Percentiles rank a stretch among this genome's conserved stretches.
Conservation (phyloP, 2,329 filamentous ascomycete genomes). For the Aspergillus alliaceus region DNA sequence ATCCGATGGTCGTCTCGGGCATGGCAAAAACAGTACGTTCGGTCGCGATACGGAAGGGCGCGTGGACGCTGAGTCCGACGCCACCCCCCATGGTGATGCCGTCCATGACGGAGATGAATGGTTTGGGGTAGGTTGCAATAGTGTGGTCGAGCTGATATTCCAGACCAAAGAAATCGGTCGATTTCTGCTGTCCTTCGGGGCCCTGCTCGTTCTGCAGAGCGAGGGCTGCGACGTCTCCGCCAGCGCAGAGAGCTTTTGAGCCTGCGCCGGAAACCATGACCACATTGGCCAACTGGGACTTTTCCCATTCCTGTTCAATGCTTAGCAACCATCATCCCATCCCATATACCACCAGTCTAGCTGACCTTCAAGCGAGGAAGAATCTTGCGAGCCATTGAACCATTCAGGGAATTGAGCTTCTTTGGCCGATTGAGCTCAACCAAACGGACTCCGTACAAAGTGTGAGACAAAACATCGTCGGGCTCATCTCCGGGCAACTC, state of each 20-base stretch:
- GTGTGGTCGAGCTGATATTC: slow-evolving; percentile 97
- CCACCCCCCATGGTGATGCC: slow-evolving; percentile 98
- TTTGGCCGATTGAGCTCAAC: slow-evolving; percentile 91
- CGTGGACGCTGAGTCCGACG: slow-evolving; percentile 90
- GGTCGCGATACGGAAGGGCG: slow-evolving; percentile 93
- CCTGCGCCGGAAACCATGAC: slow-evolving; percentile 90
- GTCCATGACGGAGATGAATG: slow-evolving; percentile 94
- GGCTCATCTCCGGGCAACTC: slow-evolving; percentile 69
- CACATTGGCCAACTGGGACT: slow-evolving; percentile 90
- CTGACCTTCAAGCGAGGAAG: slow-evolving; percentile 70
- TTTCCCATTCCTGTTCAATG: slow-evolving; percentile 74
- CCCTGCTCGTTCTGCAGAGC: slow-evolving; percentile 71
- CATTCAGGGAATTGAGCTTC: slow-evolving; percentile 90
- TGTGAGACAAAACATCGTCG: slow-evolving; percentile 91
- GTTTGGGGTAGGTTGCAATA: slow-evolving; percentile 90
- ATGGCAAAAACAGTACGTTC: slow-evolving; percentile 96
- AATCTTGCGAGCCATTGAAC: slow-evolving; percentile 94
- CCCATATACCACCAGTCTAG: not conserved
- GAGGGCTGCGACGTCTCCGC: slow-evolving; percentile 82
- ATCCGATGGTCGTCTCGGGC: slow-evolving; percentile 97
- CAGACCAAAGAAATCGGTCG: slow-evolving; percentile 82
- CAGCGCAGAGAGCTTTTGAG: slow-evolving; percentile 82
- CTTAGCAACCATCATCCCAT: slow-evolving; percentile 14
- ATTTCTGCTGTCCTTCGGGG: slow-evolving; percentile 68
- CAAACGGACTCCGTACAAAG: slow-evolving; percentile 82